A percentile compares a stretch with the other conserved stretches of the same genome.
These are phyloP conservation scores for Phytopythium helicoides DNA, from an alignment of 352 stramenopile species.

Conservation along the genomic window DNA sequence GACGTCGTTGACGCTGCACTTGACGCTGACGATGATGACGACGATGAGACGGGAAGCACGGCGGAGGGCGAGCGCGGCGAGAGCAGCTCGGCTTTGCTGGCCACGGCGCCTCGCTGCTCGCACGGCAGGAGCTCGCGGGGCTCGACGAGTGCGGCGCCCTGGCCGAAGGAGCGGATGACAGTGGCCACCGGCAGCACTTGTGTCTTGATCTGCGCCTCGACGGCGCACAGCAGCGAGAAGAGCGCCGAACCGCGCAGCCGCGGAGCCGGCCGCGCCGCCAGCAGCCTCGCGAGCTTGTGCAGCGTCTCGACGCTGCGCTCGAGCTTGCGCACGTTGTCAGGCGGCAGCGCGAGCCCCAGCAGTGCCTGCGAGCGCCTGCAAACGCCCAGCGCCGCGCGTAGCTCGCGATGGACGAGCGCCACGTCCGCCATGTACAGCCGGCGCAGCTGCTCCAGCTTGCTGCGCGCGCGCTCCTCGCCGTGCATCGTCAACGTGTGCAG, in stretches of 20 bases:
- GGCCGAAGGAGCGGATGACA: constrained; percentile 33
- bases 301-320: constrained; percentile 35
- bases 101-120: background rate
- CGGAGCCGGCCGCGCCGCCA: constrained; percentile 18
- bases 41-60: constrained; percentile 8
- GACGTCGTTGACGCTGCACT: background rate
- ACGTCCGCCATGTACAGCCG: constrained; percentile 25
- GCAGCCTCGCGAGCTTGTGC: constrained; percentile 24
- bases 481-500: constrained; percentile 5
- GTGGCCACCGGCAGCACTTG: constrained; percentile 34
- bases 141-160: background rate
- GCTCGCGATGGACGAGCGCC: constrained; percentile 27
- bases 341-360: constrained; percentile 11
- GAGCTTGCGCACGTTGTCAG: constrained; percentile 25
- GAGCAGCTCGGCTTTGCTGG: constrained; percentile 18
- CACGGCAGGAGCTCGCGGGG: background rate
- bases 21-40: background rate
- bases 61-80: constrained; percentile 30
- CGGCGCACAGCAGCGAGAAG: constrained; percentile 19
- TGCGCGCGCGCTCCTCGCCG: background rate
- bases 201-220: constrained; percentile 34
- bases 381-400: constrained; percentile 26
- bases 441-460: constrained; percentile 24
- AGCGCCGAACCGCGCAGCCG: constrained; percentile 20
- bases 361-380: constrained; percentile 14